Percentiles rank a stretch among this genome's conserved stretches.
Conservation (phyloP, 208 protist genomes). For the Trypanosoma rangeli region DNA sequence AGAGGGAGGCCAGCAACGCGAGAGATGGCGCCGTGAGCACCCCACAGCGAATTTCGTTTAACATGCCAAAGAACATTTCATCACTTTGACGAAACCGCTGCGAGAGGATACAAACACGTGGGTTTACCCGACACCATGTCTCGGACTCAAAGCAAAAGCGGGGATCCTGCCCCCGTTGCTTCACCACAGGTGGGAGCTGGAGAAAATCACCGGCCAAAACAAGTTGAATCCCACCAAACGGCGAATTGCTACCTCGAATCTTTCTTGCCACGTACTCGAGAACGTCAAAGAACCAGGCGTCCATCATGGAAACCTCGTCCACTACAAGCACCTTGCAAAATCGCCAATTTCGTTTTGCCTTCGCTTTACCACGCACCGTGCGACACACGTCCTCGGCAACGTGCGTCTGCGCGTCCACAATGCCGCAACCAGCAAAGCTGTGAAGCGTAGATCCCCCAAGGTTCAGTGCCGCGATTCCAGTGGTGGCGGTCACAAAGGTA, state of each 20-base stretch:
- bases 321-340: conserved; percentile 76
- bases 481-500: conserved; percentile 86
- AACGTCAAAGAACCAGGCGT: conserved; percentile 72
- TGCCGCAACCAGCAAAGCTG: conserved; percentile 76
- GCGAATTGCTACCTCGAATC: conserved; percentile 51
- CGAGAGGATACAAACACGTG: conserved; percentile 58
- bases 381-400: conserved; percentile 31
- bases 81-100: conserved; percentile 72
- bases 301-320: conserved; percentile 93
- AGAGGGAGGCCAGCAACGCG: conserved; percentile 42
- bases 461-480: conserved; percentile 87
- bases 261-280: conserved; percentile 74
- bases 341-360: conserved; percentile 49
- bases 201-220: conserved; percentile 93
- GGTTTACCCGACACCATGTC: conserved; percentile 64
- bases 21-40: conserved; percentile 37
- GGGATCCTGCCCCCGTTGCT: conserved; percentile 10
- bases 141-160: conserved; percentile 78
- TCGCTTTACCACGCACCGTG: conserved; percentile 27
- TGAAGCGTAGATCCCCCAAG: conserved; percentile 87
- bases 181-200: conserved; percentile 82
- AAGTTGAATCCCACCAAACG: conserved; percentile 93
- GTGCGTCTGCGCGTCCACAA: conserved; percentile 32
- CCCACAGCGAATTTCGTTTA: conserved; percentile 81
- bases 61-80: conserved; percentile 54